Base-by-base conservation (phyloP, 2,329 filamentous ascomycete species). In the Penicillium hordei region DNA sequence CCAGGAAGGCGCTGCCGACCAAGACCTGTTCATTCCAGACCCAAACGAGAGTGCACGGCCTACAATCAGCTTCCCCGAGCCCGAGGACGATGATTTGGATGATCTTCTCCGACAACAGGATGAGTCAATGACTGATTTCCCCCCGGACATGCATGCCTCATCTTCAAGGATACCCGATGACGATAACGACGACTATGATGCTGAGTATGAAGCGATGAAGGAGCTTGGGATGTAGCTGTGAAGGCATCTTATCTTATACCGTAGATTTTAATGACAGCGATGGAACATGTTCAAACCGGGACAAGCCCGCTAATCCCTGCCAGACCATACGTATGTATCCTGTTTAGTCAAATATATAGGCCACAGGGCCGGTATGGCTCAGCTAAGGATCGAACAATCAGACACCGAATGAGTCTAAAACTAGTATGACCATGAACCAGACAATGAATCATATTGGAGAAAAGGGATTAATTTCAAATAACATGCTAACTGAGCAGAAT, bases 201-300 rank as follows among this genome's bases (percentile, higher is more conserved):
- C 87, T 53, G 86, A 89, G 15, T 85, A 89, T 72, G 87, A 86
- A 59, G 86, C 83, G 0, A 87, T 91, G 85, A 84, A 70, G 48
- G 68, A 68, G 29, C 46, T 71, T 23, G 68, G 65, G 8, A 55
- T 70, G 49, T 67, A 60, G 43, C 42, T n/a, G 21, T 31, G 15
- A 46, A 27, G 36, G 38, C 36, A 57, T 36, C 10, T 49, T 48
- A 45, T 48, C 10, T 42, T 51, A 44, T 48, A 48, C 23, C 7
- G 36, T 33, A 27, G 5, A 39, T 43, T 38, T 34, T 58, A 48
- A 60, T 53, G 52, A 59, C 45, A 54, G 52, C 39, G 34, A 54
- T 60, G 29, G 52, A 23, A 52, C 17, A 42, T 27, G n/a, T n/a
- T 17, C 7, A 40, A 27, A 5, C 8, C 21, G 12, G 23, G 23